Conservation (phyloP, 306 rosid species). For the Ammopiptanthus mongolicus region DNA sequence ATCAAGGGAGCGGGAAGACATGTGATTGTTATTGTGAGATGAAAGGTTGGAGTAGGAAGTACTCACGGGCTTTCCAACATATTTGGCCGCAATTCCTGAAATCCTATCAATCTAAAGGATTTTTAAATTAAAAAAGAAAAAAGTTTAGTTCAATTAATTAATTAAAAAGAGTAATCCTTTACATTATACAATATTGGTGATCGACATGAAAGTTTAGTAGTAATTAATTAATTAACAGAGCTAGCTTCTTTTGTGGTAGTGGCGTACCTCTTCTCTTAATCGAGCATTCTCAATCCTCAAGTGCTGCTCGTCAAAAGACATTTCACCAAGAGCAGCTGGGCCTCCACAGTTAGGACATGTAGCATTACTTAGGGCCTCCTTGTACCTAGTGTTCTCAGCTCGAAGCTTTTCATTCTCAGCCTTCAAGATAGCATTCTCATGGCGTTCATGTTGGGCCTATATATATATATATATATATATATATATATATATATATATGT, state of each 20-base stretch:
- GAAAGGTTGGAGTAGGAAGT: conserved; percentile 54
- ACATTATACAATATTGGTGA: background rate
- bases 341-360: conserved; percentile 85
- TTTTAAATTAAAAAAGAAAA: background rate
- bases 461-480: too few species aligned
- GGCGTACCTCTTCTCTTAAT: conserved; percentile 60
- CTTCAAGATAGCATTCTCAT: conserved; percentile 63
- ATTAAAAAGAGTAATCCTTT: background rate
- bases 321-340: conserved; percentile 69
- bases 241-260: background rate
- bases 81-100: conserved; percentile 78
- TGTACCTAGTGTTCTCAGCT: conserved; percentile 65
- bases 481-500: conserved; percentile 14
- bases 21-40: conserved; percentile 23
- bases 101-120: conserved; percentile 61
- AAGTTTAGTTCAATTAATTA: background rate
- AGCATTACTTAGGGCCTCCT: conserved; percentile 68
- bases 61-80: conserved; percentile 71
- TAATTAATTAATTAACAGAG: too few species aligned
- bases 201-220: background rate
- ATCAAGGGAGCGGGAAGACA: conserved; percentile 48
- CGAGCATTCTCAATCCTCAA: conserved; percentile 82
- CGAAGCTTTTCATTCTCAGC: conserved; percentile 79
- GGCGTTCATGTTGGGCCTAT: conserved; percentile 73
- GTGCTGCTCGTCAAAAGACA: conserved; percentile 90